Conservation (phyloP, 306 rosid species). For the Fragaria vesca region DNA sequence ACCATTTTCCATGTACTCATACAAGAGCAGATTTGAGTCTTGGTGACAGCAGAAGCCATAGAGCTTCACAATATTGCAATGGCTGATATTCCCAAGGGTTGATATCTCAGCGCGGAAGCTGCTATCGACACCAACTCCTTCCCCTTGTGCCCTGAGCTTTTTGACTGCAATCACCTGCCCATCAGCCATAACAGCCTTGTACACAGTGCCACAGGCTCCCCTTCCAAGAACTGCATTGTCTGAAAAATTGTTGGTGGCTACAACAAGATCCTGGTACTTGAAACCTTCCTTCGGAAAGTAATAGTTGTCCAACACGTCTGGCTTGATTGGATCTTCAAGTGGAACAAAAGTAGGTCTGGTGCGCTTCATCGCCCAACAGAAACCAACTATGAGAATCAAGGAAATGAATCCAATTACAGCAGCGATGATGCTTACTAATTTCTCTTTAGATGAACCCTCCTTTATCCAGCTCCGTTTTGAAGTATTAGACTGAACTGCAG, state of each 20-base stretch:
- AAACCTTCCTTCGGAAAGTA: conserved; percentile 86
- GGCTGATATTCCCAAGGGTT: conserved; percentile 89
- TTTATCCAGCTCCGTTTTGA: conserved; percentile 43
- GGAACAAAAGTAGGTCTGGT: conserved; percentile 42
- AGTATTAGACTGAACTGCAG: conserved; percentile 32
- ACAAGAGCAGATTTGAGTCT: conserved; percentile 78
- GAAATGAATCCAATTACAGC: conserved; percentile 50
- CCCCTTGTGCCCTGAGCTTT: conserved; percentile 70
- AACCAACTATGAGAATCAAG: conserved; percentile 48
- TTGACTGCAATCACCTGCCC: conserved; percentile 77
- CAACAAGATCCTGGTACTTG: conserved; percentile 75
- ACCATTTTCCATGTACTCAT: conserved; percentile 84
- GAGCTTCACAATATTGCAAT: conserved; percentile 83
- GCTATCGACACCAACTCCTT: conserved; percentile 60
- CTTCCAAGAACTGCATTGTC: conserved; percentile 59
- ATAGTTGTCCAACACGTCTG: conserved; percentile 51
- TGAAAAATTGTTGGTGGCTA: conserved; percentile 69
- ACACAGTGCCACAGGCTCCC: conserved; percentile 93
- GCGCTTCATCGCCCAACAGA: conserved; percentile 52
- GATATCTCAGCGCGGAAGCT: conserved; percentile 85
- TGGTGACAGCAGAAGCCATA: conserved; percentile 79
- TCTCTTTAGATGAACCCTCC: conserved; percentile 48
- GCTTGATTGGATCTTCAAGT: conserved; percentile 42
- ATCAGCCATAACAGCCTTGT: conserved; percentile 67
- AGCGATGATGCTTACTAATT: conserved; percentile 55